Evolutionary conservation across 129 eudicot species (phyloP).

Genomic region (Lactuca sativa): DNA sequence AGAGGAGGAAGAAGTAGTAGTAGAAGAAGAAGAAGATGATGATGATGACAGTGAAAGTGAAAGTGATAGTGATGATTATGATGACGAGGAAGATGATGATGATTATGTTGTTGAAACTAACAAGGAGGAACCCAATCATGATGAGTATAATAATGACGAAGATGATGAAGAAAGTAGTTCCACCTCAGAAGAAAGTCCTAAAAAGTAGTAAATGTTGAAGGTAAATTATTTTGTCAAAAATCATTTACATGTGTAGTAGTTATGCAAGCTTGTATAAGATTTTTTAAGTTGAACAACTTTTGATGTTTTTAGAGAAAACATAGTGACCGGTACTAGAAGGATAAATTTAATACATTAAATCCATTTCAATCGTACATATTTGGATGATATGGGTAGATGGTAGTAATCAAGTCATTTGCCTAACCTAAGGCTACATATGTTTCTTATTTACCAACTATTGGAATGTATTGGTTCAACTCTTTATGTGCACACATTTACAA

Average conservation of each 20-base stretch:
- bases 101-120: background rate
- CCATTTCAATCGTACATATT: background rate
- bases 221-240: background rate
- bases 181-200: slow-evolving; percentile 12
- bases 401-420: background rate
- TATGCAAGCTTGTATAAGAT: background rate
- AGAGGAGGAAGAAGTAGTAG: background rate
- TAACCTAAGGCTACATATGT: background rate
- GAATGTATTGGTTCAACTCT: too few species aligned
- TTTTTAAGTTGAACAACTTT: background rate
- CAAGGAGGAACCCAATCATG: slow-evolving; percentile 24
- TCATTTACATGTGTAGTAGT: background rate
- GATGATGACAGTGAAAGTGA: background rate
- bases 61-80: background rate
- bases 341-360: background rate
- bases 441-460: too few species aligned
- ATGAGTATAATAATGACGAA: slow-evolving; percentile 17
- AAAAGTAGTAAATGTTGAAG: background rate
- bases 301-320: background rate
- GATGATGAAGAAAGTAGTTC: slow-evolving; percentile 28
- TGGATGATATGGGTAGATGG: background rate
- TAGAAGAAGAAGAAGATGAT: background rate
- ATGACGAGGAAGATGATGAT: background rate
- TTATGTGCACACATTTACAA: too few species aligned
- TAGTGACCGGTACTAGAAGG: background rate